These are phyloP conservation scores for Candida silvicultrix DNA, from an alignment of 805 yeast genomes.

Conservation along the genomic window DNA sequence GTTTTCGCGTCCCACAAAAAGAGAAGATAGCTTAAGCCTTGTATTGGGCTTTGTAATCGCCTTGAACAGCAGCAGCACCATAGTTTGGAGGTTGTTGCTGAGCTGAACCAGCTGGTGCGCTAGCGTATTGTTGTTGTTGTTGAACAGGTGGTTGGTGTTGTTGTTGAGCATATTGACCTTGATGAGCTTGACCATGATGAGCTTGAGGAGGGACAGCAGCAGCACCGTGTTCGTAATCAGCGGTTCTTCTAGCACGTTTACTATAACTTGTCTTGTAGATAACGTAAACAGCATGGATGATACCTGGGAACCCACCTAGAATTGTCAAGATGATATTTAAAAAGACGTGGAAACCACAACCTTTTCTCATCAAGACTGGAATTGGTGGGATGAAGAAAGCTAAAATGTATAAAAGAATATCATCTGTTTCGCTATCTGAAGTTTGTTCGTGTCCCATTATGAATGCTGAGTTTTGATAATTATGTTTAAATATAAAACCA, in stretches of 20 bases:
- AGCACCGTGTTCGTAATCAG: not conserved
- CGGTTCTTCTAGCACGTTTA: not conserved
- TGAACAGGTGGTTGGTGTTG: not conserved
- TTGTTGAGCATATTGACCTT: not conserved
- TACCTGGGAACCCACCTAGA: conserved; percentile 69
- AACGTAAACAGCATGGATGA: conserved; percentile 53
- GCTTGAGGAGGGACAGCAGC: not conserved
- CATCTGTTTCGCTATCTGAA: conserved; percentile 18
- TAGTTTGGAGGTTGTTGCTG: not conserved
- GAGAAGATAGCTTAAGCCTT: no score
- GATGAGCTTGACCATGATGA: not conserved
- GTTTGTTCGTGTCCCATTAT: not conserved
- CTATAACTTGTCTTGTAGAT: conserved; percentile 16
- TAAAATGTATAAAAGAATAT: conserved; percentile 44
- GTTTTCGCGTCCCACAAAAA: no score
- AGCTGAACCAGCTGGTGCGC: not conserved
- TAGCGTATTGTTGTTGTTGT: conserved; percentile 6
- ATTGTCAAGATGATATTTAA: conserved; percentile 57
- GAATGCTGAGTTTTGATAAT: not conserved
- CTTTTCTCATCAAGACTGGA: conserved; percentile 61
- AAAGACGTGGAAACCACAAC: conserved; percentile 45
- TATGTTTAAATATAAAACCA: not conserved
- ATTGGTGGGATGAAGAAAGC: conserved; percentile 65
- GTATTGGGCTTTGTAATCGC: not conserved
- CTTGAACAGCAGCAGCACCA: not conserved